Conservation (phyloP, 2,329 filamentous ascomycete species). For the Coniochaeta sp. region DNA sequence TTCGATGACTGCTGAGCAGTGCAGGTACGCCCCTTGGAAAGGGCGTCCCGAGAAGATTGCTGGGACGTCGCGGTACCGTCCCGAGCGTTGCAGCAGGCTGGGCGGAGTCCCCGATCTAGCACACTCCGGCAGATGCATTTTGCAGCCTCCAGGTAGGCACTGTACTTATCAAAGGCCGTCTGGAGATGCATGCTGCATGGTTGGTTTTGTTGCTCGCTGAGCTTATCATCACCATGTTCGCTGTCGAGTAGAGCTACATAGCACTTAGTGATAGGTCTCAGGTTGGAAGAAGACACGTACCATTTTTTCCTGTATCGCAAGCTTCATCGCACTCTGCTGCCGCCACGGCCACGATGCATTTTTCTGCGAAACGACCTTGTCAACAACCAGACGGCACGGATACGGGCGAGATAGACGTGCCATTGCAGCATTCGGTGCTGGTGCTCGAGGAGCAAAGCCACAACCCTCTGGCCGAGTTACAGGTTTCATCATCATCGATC, state of each 20-base stretch:
- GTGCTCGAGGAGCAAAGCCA: not conserved
- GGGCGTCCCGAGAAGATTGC: not conserved
- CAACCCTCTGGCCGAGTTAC: not conserved
- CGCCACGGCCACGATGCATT: conserved; percentile 22
- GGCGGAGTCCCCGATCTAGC: conserved; percentile 17
- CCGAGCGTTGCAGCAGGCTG: not conserved
- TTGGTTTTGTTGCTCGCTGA: conserved; percentile 14
- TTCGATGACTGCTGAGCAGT: not conserved
- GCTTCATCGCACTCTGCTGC: conserved; percentile 21
- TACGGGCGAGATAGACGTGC: not conserved
- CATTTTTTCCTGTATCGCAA: conserved; percentile 16
- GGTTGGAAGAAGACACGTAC: conserved; percentile 13
- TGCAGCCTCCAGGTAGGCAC: conserved; percentile 25
- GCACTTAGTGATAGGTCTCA: conserved; percentile 4
- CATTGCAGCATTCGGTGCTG: conserved; percentile 18
- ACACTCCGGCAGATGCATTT: conserved; percentile 29
- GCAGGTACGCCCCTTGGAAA: not conserved
- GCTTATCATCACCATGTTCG: not conserved
- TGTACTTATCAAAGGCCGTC: conserved; percentile 25
- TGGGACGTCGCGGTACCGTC: not conserved
- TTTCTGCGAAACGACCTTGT: conserved; percentile 12
- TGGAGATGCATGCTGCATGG: conserved; percentile 24
- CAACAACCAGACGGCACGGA: not conserved
- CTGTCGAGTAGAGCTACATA: not conserved
- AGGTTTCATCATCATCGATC: not conserved